Base-by-base conservation (phyloP, 2,329 filamentous ascomycete species). In the Colletotrichum sp. region DNA sequence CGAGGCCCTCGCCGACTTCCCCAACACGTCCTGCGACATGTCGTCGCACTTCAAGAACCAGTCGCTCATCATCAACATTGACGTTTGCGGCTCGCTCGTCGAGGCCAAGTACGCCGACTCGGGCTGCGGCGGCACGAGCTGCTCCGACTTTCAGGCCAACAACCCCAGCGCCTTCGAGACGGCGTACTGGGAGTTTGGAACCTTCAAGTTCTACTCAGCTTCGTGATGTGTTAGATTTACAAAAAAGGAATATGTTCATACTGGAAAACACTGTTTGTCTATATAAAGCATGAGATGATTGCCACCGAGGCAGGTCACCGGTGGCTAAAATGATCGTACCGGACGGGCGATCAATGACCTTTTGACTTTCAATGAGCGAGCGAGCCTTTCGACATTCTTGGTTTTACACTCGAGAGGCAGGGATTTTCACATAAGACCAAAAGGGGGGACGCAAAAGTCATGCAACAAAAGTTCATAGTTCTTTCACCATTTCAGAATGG, bases 31-130 rank as follows among this genome's bases (percentile, higher is more conserved):
- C 62, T 94, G 92, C 83, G 85, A 92, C 75, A 90, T 94, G 66
- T 82, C 83, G 8, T 85, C 84, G 6, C 91, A 93, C 80, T 94
- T 94, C 82, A 86, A 83, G 70, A 94, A 94, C 79, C 89, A 93
- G 81, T 92, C 90, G 78, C 93, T 94, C 78, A 88, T 94, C 77
- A 88, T 88, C 57, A 93, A 94, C 79, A 93, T 94, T 77, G 90
- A 92, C 81, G 83, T 94, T 9, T 94, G 92, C 78, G 93, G 92
- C 1, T 82, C 89, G 55, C 86, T 90, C 78, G 89, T 89, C 5
- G 88, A 89, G 62, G 84, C 83, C 5, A 83, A 85, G 39, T 91
- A 88, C 79, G 83, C 84, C 3, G 78, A 82, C 15, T 90, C 89
- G 24, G 88, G 86, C 69, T 89, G 87, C 83, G 78, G 82, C 81